Evolutionary conservation across 805 yeast species (phyloP).

Genomic region (Starmerella etchellsii): DNA sequence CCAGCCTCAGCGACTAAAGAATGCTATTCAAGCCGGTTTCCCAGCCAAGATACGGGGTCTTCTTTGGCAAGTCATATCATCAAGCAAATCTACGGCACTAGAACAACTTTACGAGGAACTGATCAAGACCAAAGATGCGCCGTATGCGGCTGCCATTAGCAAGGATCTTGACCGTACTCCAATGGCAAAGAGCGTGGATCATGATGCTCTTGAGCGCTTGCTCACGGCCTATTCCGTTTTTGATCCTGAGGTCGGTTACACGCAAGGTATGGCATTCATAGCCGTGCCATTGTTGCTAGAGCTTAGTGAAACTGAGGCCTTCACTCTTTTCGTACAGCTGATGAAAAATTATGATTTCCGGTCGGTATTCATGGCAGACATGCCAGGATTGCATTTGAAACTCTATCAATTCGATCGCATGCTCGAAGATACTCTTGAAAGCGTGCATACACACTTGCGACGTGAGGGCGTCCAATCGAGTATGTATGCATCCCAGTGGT

Average conservation of each 20-base stretch:
- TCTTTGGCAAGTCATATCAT: constrained; percentile 81
- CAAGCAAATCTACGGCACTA: constrained; percentile 52
- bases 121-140: constrained; percentile 37
- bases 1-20: constrained; percentile 46
- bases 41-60: constrained; percentile 79
- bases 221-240: constrained; percentile 72
- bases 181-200: constrained; percentile 47
- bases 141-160: constrained; percentile 61
- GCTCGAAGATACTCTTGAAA: constrained; percentile 64
- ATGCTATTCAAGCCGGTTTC: constrained; percentile 59
- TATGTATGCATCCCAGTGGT: constrained; percentile 98
- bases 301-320: constrained; percentile 71
- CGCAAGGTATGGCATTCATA: constrained; percentile 95
- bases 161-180: constrained; percentile 80
- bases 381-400: constrained; percentile 82
- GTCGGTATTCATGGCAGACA: constrained; percentile 66
- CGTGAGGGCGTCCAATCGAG: constrained; percentile 83
- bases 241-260: constrained; percentile 91
- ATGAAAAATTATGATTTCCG: constrained; percentile 81
- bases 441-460: constrained; percentile 56
- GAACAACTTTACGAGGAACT: constrained; percentile 46
- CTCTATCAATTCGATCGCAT: constrained; percentile 85
- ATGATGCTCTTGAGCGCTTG: constrained; percentile 55
- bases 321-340: constrained; percentile 62
- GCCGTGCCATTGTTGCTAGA: constrained; percentile 74